Evolutionary conservation across 805 yeast genomes (phyloP), one percentile per base, ranked within the genome.

Genomic region (Metschnikowia proteae): DNA sequence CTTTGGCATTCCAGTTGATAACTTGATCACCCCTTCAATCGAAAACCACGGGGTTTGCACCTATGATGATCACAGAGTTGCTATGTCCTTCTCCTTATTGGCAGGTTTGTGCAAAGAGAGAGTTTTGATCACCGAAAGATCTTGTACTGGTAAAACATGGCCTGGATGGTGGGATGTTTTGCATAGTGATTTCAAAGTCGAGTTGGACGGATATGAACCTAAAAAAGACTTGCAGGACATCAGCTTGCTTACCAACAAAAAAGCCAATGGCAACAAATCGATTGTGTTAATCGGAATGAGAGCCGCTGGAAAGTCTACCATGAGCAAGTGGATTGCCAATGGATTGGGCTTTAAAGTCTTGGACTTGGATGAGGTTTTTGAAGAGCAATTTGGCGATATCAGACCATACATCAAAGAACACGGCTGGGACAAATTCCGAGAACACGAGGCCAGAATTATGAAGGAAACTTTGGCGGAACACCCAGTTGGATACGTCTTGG

Each of bases 101-200:
- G 92, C 97, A 3, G 89, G 96, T 32, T 74, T 88, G 59, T 78
- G 80, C 43, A 63, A 68, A 39, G 74, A 72, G 3, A 83, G 87
- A 1, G 92, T 86, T 1, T 73, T 82, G 54, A 82, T 94, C 50
- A 81, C 84, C 56, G 97, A 92, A 62, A 82, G 97, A 68, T 80
- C 86, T 26, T 89, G 97, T 64, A 95, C 97, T 1, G 95, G 92
- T 49, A 94, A 94, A 72, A 94, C 99, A 0, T 94, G 99, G 99
- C 99, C 99, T 22, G 98, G 97, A 34, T 94, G 99, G 99, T 94
- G 99, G 99, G 99, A 94, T 68, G 79, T 83, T 32, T 73, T 94
- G 54, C 90, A 83, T 63, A 78, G 86, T 43, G 69, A 76, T 42
- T 80, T 94, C 59, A 78, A 82, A 22, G 85, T 80, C 26, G 60